Evolutionary conservation across 2,329 filamentous ascomycete genomes (phyloP), one percentile per base, ranked within the genome.

Genomic region (Neonectria ditissima): DNA sequence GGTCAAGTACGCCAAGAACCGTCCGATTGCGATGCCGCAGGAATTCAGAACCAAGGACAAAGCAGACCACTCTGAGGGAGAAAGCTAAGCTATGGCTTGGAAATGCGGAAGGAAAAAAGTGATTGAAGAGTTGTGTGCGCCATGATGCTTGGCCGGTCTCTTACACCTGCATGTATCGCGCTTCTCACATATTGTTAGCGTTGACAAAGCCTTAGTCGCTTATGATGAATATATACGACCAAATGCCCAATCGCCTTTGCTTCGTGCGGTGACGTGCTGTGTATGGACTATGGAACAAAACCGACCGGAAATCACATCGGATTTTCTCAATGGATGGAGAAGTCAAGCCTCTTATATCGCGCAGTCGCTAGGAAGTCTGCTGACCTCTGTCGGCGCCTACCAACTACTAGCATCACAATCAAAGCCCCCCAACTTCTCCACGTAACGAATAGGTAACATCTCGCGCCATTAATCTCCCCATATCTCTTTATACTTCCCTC

Each of bases 1-100:
- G 1, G 79, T 81, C 53, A 69, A 66, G 63, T 80, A 77, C 63
- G 79, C 79, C 41, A 79, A 76, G 73, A 73, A 61, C 44, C 71
- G 76, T 9, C 75, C 77, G 5, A 68, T 77, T 55, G 74, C 70
- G 14, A 74, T 76, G 69, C 72, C 74, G 1, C 72, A 75, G 58
- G 76, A 77, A 60, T 74, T 74, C 48, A 57, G 55, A 18, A 70
- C 68, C 11, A 74, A 74, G 65, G 66, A 74, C 52, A 75, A 76
- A 67, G 61, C 67, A 8, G 65, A 69, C 11, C 64, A 67, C 44
- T 34, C 71, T 9, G 72, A 74, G 53, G 48, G 18, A 5, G 53
- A 50, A 28, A 20, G 22, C 26, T 50, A 34, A 50, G n/a, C 9
- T 2, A 16, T 4, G 6, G 3, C 5, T 34, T 11, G 16, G 20